Evolutionary conservation across 1,284 basidiomycete genomes (phyloP), one percentile per base, ranked within the genome.

Genomic region (Coniophora puteana): DNA sequence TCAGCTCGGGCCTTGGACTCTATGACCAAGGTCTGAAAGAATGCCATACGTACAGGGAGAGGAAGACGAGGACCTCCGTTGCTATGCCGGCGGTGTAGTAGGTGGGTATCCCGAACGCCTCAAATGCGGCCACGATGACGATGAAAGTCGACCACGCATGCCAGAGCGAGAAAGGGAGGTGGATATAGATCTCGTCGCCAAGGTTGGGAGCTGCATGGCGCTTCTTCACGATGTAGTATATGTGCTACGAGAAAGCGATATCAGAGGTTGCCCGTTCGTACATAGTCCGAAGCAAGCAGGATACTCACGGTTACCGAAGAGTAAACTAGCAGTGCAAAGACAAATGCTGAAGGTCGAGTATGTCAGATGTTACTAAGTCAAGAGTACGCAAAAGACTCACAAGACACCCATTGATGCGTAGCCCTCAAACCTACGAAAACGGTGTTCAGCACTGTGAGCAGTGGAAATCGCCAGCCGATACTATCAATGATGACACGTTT

Each of bases 131-230:
- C 47, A 95, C 71, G 51, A 96, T 76, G 52, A 95, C 82, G 46
- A 96, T 81, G 32, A 91, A 82, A 43, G 91, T 91, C 5, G 89
- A 89, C 86, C 93, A 95, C 40, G 93, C 93, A 62, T 96, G 93
- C 67, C 89, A 96, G 45, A 94, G 74, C 20, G 89, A 93, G 73
- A 94, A 93, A 3, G 92, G 92, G 5, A 90, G 78, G 55, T 90
- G 87, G 26, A 90, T 59, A 49, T 87, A 88, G 44, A 90, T 64
- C 59, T 94, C 91, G 52, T 93, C 89, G 29, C 72, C 70, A 29
- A 78, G 61, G 50, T 67, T 77, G 59, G 83, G 72, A 33, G 86
- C 65, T 36, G 76, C 62, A n/a, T n/a, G n/a, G 51, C 81, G 78
- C 57, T 83, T 85, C 68, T 93, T 94, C 60, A 95, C 83, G 50